Conservation (phyloP, 768 basidiomycete species). For the Boletus barrowsii region DNA sequence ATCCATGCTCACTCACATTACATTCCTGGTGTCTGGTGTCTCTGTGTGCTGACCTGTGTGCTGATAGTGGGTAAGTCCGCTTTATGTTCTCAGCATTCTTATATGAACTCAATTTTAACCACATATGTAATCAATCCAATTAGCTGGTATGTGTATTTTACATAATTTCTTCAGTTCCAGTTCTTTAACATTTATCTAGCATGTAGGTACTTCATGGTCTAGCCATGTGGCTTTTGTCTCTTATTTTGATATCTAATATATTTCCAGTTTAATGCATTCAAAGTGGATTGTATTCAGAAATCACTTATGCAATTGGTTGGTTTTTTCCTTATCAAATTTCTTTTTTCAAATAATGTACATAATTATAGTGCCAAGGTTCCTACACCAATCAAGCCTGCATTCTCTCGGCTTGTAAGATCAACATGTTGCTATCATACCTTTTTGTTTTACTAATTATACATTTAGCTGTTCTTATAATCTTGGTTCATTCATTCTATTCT, state of each 20-base stretch:
- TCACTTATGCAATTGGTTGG: background rate
- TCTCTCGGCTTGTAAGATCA: background rate
- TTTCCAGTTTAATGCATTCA: background rate
- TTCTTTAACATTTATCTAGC: background rate
- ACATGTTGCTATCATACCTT: too few relatives aligned
- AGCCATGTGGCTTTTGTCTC: background rate
- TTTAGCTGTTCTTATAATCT: background rate
- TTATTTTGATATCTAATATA: background rate
- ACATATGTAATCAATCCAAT: too few relatives aligned
- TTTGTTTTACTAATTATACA: background rate
- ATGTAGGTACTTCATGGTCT: background rate
- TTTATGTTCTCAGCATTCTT: background rate
- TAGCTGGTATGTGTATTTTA: background rate
- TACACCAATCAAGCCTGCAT: background rate
- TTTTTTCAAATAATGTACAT: background rate
- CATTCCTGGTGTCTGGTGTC: too few relatives aligned
- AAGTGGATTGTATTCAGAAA: background rate
- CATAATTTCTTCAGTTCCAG: background rate
- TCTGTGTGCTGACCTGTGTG: too few relatives aligned
- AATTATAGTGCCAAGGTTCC: background rate
- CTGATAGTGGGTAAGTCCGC: too few relatives aligned
- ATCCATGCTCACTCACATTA: too few relatives aligned
- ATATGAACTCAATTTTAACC: too few relatives aligned
- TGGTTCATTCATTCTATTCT: background rate
- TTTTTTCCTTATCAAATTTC: background rate